Percentiles rank a stretch among this genome's conserved stretches.
Evolutionary conservation across 805 yeast species (phyloP).

Genomic region (Candida awuae): DNA sequence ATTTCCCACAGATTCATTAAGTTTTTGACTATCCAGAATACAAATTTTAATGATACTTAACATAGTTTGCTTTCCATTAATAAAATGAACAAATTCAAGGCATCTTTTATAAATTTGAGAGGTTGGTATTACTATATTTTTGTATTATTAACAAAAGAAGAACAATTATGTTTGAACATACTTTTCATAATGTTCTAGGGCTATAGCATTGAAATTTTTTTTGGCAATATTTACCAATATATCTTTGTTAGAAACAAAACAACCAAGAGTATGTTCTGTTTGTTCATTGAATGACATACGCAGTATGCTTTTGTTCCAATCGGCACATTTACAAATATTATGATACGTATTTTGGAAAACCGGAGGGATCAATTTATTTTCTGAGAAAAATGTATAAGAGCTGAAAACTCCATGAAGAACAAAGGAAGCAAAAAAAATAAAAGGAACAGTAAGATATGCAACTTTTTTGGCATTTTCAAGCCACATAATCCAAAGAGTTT

Average conservation of each 20-base stretch:
- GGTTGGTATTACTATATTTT: not conserved
- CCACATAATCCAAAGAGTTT: too few relatives aligned
- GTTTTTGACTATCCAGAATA: not conserved
- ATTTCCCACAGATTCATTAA: constrained; percentile 1
- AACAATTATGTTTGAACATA: not conserved
- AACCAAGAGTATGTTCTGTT: not conserved
- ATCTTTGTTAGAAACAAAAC: constrained; percentile 3
- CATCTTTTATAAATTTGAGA: constrained; percentile 1
- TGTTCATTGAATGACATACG: too few relatives aligned
- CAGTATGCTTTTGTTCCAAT: not conserved
- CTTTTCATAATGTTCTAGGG: constrained; percentile 3
- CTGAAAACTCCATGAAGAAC: too few relatives aligned
- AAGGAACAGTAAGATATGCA: too few relatives aligned
- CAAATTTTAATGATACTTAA: constrained; percentile 3
- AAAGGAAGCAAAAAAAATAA: too few relatives aligned
- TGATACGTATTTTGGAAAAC: constrained; percentile 1
- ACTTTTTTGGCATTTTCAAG: too few relatives aligned
- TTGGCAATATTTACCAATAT: constrained; percentile 1
- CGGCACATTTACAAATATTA: constrained; percentile 4
- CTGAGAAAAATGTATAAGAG: too few relatives aligned
- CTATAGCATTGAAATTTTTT: not conserved
- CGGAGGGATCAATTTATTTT: too few relatives aligned
- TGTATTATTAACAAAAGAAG: not conserved
- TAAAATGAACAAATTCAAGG: constrained; percentile 4
- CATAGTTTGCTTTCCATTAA: constrained; percentile 1